A percentile compares a stretch with the other conserved stretches of the same genome.
Conservation (phyloP, 352 stramenopile species). For the Pythium dissimile region DNA sequence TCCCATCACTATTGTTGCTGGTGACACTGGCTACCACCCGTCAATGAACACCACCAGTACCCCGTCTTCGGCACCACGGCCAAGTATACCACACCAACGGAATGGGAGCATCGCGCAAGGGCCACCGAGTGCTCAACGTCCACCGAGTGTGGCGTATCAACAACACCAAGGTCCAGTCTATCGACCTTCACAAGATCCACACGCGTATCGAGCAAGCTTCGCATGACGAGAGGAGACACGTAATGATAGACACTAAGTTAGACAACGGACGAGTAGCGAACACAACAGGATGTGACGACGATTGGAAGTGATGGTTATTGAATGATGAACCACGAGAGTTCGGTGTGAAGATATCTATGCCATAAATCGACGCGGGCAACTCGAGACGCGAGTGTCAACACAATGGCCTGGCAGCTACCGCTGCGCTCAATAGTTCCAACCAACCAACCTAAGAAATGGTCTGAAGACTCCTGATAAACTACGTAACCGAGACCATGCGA, state of each 20-base stretch:
- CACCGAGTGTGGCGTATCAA: constrained; percentile 26
- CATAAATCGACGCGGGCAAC: no score
- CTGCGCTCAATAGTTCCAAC: no score
- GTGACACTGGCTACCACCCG: constrained; percentile 9
- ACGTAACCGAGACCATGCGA: no score
- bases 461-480: no score
- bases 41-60: constrained; percentile 7
- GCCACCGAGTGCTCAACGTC: constrained; percentile 22
- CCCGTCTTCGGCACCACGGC: constrained; percentile 12
- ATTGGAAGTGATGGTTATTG: background rate
- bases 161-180: constrained; percentile 9
- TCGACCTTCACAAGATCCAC: constrained; percentile 19
- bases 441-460: no score
- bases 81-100: constrained; percentile 16
- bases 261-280: no score
- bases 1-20: constrained; percentile 23
- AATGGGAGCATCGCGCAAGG: constrained; percentile 21
- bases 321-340: no score
- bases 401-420: no score
- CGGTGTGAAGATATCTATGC: no score
- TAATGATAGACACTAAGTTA: background rate
- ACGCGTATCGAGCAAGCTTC: constrained; percentile 23
- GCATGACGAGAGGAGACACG: constrained; percentile 4
- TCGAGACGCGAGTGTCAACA: no score
- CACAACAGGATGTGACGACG: no score